Evolutionary conservation across 768 basidiomycete genomes (phyloP).

Genomic region (Suillus discolor): DNA sequence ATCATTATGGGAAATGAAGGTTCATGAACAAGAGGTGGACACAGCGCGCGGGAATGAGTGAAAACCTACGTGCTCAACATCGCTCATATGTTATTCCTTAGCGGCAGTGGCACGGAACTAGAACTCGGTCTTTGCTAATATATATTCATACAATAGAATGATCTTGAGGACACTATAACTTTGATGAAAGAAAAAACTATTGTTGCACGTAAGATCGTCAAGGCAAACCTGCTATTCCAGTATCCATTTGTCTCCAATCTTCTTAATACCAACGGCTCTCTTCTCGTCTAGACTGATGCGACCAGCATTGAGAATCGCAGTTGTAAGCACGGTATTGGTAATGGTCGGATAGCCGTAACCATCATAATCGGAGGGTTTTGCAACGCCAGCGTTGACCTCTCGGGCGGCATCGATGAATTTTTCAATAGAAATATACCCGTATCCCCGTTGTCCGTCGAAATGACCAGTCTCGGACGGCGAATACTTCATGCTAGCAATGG

Average conservation of each 20-base stretch:
- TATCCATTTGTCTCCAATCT: slow-evolving; percentile 63
- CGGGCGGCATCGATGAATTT: slow-evolving; percentile 88
- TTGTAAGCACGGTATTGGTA: slow-evolving; percentile 83
- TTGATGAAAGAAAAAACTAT: slow-evolving; percentile 14
- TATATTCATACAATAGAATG: not conserved
- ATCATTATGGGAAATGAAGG: not conserved
- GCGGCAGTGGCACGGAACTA: not conserved
- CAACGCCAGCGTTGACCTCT: slow-evolving; percentile 70
- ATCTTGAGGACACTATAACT: slow-evolving; percentile 8
- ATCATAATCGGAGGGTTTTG: slow-evolving; percentile 76
- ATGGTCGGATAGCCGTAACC: slow-evolving; percentile 83
- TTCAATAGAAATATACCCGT: slow-evolving; percentile 90
- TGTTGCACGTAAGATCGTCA: slow-evolving; percentile 13
- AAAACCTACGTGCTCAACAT: not conserved
- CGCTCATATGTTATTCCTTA: not conserved
- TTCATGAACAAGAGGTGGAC: not conserved
- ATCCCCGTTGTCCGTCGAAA: slow-evolving; percentile 93
- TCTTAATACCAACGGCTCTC: slow-evolving; percentile 77
- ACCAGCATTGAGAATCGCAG: slow-evolving; percentile 89
- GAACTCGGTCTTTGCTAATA: not conserved
- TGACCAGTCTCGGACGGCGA: slow-evolving; percentile 89
- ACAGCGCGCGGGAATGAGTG: not conserved
- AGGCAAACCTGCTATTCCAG: slow-evolving; percentile 51
- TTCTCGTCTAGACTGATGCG: slow-evolving; percentile 90
- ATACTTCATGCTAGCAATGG: slow-evolving; percentile 80